Percentiles rank a stretch among this genome's conserved stretches.
These are phyloP conservation scores for Candida methanosorbosa DNA, from an alignment of 805 yeast genomes.

Conservation along the genomic window DNA sequence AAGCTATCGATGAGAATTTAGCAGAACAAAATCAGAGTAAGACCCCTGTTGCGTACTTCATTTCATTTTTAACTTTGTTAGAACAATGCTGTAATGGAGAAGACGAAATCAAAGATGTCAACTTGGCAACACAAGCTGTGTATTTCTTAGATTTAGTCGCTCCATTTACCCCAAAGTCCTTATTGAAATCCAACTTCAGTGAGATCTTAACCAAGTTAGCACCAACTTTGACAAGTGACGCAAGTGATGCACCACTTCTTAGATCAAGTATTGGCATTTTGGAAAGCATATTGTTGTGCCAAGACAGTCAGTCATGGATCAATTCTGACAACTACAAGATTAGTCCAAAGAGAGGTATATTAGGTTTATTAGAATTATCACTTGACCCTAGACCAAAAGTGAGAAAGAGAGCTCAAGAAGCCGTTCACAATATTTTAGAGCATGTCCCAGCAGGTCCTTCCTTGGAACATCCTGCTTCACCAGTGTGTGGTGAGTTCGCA, in stretches of 20 bases:
- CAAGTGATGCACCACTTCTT: slow-evolving; percentile 71
- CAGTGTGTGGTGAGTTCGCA: slow-evolving; percentile 59
- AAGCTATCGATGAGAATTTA: slow-evolving; percentile 87
- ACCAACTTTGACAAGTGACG: slow-evolving; percentile 61
- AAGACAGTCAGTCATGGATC: slow-evolving; percentile 75
- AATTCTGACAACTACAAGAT: slow-evolving; percentile 37
- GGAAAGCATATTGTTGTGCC: slow-evolving; percentile 71
- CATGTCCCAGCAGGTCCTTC: slow-evolving; percentile 73
- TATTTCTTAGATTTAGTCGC: slow-evolving; percentile 76
- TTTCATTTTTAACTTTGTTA: slow-evolving; percentile 72
- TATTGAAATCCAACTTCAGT: slow-evolving; percentile 67
- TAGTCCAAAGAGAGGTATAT: slow-evolving; percentile 76
- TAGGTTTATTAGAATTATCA: slow-evolving; percentile 68
- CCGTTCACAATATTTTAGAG: slow-evolving; percentile 55
- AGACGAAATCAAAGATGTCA: slow-evolving; percentile 45
- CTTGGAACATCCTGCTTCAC: slow-evolving; percentile 71
- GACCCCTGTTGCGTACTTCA: slow-evolving; percentile 75
- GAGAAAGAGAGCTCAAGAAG: slow-evolving; percentile 89
- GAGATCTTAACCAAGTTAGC: slow-evolving; percentile 76
- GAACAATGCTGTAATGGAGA: slow-evolving; percentile 59
- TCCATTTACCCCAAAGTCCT: slow-evolving; percentile 60
- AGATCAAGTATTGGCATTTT: slow-evolving; percentile 81
- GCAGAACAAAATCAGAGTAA: slow-evolving; percentile 52
- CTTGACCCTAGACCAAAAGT: slow-evolving; percentile 91
- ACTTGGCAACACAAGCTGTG: slow-evolving; percentile 65